Evolutionary conservation across 441 rosid genomes (phyloP), one percentile per base, ranked within the genome.

Genomic region (Populus hybrid): DNA sequence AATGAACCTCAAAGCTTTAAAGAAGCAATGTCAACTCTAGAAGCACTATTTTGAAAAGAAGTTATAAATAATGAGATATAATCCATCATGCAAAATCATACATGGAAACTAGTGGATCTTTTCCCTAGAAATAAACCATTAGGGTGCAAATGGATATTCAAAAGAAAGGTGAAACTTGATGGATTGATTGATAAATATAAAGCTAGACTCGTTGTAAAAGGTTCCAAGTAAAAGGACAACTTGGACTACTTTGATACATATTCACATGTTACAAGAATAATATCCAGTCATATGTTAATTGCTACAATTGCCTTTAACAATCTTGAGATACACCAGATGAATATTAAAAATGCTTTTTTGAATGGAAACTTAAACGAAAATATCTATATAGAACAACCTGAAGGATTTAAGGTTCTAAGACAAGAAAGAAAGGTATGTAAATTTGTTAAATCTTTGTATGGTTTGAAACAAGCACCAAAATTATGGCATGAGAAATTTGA

Each of bases 101-200:
- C n/a, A 9, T 71, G 73, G 9, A 68, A 61, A 10, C 9, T 74
- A 14, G 31, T 74, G 38, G 38, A 42, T 38, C 0, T 75, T 8
- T 2, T 64, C 6, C 11, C 11, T 9, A 38, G 12, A 38, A 38
- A 38, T 38, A 38, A 38, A 38, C 45, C 3, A 38, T 38, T 38
- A 38, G 0, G 45, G 45, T 38, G 45, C 12, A 38, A 38, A 38
- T 38, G 12, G 3, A 38, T 38, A 75, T 65, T 36, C 18, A 29
- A 29, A 29, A 29, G 3, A 29, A 29, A 28, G 29, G 2, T 28
- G 29, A 28, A 28, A 29, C 4, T 9, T 38, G 64, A 65, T 75
- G 71, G 26, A 18, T 53, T 24, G 18, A 65, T 75, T 16, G 71
- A 66, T 42, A 71, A 38, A 26, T 75, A 63, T 9, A 75, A 75